Conservation (phyloP, 2,329 filamentous ascomycete species). For the Pseudogymnoascus sp. region DNA sequence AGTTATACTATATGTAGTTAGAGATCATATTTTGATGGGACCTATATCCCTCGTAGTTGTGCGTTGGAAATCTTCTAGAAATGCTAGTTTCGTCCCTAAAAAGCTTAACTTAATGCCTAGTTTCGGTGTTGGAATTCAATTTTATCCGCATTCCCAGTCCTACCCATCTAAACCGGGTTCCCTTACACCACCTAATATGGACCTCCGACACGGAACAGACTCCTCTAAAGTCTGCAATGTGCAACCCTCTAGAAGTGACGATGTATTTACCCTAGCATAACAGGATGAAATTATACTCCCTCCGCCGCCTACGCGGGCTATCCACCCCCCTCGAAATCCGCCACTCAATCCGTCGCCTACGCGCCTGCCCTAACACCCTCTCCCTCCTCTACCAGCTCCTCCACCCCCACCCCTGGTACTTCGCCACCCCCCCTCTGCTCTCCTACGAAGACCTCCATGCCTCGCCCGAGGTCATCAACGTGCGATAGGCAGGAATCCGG, state of each 20-base stretch:
- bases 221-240: not conserved
- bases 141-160: no score
- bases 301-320: not conserved
- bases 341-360: not conserved
- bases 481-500: conserved; percentile 12
- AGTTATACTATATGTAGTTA: no score
- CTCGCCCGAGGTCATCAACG: not conserved
- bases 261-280: not conserved
- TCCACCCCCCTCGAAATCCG: not conserved
- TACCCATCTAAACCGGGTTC: no score
- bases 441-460: not conserved
- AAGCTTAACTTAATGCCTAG: no score
- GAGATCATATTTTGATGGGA: no score
- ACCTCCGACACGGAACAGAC: not conserved
- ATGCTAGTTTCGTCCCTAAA: no score
- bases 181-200: not conserved
- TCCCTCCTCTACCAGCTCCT: not conserved
- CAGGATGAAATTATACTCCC: not conserved
- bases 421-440: not conserved
- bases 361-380: not conserved
- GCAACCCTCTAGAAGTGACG: not conserved
- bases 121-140: no score
- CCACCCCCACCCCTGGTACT: not conserved
- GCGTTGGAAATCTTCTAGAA: no score
- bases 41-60: no score